Evolutionary conservation across 2,329 filamentous ascomycete species (phyloP).

Genomic region (Juglanconis oblonga): DNA sequence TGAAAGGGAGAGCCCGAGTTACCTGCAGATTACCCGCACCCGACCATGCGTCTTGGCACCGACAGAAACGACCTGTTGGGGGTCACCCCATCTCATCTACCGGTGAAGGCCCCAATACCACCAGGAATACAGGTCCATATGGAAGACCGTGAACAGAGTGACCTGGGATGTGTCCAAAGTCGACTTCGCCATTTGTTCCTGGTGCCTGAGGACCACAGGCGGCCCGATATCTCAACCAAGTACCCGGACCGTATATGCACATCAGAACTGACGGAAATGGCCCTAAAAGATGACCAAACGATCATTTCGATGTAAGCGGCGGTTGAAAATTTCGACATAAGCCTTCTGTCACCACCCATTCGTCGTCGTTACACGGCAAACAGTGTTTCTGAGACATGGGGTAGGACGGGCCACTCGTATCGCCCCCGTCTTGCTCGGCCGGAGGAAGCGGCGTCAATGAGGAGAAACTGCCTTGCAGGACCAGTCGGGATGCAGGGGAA

Average conservation of each 20-base stretch:
- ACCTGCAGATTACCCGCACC: slow-evolving; percentile 10
- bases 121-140: neutral
- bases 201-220: slow-evolving; percentile 1
- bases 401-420: neutral
- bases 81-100: neutral
- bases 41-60: slow-evolving; percentile 14
- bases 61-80: neutral
- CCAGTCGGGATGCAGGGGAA: neutral
- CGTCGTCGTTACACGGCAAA: neutral
- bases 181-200: neutral
- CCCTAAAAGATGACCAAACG: slow-evolving; percentile 1
- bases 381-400: slow-evolving; percentile 4
- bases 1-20: slow-evolving; percentile 9
- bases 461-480: neutral
- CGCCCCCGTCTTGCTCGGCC: neutral
- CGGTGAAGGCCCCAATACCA: neutral
- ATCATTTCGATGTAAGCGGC: slow-evolving; percentile 6
- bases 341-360: neutral
- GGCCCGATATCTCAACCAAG: slow-evolving; percentile 1
- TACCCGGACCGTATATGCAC: neutral
- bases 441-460: neutral
- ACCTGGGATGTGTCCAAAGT: neutral
- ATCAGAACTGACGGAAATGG: neutral
- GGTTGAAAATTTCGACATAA: neutral
- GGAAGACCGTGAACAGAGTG: too few relatives aligned